Evolutionary conservation across 768 basidiomycete species (phyloP).

Genomic region (Boletus sp.): DNA sequence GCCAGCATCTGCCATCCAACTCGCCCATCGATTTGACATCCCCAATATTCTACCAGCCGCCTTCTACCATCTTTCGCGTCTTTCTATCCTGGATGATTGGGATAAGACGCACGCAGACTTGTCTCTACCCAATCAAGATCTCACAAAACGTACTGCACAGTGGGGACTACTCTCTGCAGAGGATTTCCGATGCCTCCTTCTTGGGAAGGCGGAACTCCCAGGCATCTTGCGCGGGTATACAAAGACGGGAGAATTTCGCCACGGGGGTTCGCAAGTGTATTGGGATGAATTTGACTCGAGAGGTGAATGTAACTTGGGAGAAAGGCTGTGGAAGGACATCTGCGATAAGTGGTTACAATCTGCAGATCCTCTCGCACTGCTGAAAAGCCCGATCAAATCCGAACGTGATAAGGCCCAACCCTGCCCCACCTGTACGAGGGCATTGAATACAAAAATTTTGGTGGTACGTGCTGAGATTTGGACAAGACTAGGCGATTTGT

Average conservation of each 20-base stretch:
- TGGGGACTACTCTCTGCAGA: slow-evolving; percentile 21
- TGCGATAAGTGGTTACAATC: background rate
- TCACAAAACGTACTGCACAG: slow-evolving; percentile 17
- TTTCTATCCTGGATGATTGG: slow-evolving; percentile 19
- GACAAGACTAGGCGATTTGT: slow-evolving; percentile 1
- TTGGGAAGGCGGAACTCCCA: slow-evolving; percentile 7
- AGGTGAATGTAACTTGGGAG: background rate
- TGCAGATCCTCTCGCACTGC: slow-evolving; percentile 5
- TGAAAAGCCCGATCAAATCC: background rate
- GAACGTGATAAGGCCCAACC: fast-evolving
- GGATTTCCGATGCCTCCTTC: slow-evolving; percentile 18
- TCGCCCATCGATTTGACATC: slow-evolving; percentile 41
- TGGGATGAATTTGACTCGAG: too few species aligned
- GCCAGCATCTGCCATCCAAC: slow-evolving; percentile 34
- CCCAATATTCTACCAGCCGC: slow-evolving; percentile 44
- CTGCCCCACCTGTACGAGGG: background rate
- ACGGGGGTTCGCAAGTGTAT: too few species aligned
- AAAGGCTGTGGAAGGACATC: background rate
- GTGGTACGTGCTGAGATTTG: background rate
- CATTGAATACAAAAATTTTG: background rate
- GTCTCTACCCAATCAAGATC: background rate
- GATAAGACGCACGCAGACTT: slow-evolving; percentile 2
- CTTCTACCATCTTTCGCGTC: slow-evolving; percentile 44
- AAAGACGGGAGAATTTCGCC: background rate
- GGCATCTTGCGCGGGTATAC: background rate